These are phyloP conservation scores for Bisporella sp. DNA, from an alignment of 2,329 filamentous ascomycete genomes.

Conservation along the genomic window DNA sequence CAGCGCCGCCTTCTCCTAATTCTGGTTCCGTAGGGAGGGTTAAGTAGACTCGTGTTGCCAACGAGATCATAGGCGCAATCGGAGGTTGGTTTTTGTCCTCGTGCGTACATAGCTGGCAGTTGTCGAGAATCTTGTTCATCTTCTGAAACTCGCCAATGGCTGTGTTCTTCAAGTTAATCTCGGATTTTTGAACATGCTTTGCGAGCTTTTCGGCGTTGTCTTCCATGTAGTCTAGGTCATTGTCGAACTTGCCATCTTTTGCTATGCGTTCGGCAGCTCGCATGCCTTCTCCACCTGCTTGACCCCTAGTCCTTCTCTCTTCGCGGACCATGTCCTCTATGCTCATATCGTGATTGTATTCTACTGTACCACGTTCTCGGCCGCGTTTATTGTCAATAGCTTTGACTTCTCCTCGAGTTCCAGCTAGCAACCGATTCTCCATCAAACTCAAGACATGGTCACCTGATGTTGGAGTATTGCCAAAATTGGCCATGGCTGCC, in stretches of 20 bases:
- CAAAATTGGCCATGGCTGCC: constrained; percentile 57
- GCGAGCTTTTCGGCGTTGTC: constrained; percentile 91
- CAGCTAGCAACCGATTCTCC: constrained; percentile 84
- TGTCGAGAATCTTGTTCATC: constrained; percentile 78
- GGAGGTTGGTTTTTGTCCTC: constrained; percentile 74
- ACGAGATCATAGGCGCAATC: constrained; percentile 74
- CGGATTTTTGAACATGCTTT: constrained; percentile 78
- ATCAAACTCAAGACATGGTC: constrained; percentile 79
- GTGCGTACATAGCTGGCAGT: constrained; percentile 85
- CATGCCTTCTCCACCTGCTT: constrained; percentile 71
- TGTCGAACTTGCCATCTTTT: constrained; percentile 84
- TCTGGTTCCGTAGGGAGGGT: constrained; percentile 89
- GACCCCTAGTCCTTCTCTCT: constrained; percentile 76
- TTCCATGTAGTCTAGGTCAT: constrained; percentile 94
- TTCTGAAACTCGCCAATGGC: constrained; percentile 87
- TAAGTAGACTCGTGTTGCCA: constrained; percentile 80
- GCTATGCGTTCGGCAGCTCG: constrained; percentile 88
- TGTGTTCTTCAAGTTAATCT: constrained; percentile 78
- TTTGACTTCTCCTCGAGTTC: constrained; percentile 65
- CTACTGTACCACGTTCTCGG: constrained; percentile 73
- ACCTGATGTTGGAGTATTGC: constrained; percentile 47
- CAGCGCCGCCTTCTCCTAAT: constrained; percentile 71
- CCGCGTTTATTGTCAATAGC: constrained; percentile 74
- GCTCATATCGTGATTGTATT: constrained; percentile 91
- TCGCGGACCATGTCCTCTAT: constrained; percentile 97